A percentile compares a stretch with the other conserved stretches of the same genome.
Evolutionary conservation across 1,139 yeast species (phyloP).

Genomic region (Lodderomyces oxycetoniae): DNA sequence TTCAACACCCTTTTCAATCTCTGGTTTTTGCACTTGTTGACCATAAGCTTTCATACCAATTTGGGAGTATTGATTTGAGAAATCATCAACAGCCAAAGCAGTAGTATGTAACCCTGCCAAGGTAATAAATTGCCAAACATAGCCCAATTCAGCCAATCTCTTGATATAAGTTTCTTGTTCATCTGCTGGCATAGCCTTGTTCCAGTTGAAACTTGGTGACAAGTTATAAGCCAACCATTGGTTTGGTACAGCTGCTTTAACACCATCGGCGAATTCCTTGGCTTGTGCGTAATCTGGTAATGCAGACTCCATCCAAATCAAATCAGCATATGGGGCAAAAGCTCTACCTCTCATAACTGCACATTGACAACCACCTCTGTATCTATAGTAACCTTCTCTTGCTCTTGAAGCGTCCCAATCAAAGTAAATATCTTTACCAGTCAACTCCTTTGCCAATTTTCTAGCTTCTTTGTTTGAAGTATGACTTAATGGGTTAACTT

Average conservation of each 20-base stretch:
- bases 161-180: conserved; percentile 90
- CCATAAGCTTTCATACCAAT: conserved; percentile 97
- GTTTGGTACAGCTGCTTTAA: conserved; percentile 72
- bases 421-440: conserved; percentile 83
- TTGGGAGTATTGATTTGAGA: conserved; percentile 71
- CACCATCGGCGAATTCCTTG: conserved; percentile 90
- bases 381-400: conserved; percentile 96
- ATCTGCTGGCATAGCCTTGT: conserved; percentile 79
- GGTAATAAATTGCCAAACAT: conserved; percentile 97
- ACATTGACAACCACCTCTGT: conserved; percentile 95
- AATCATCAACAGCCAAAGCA: conserved; percentile 85
- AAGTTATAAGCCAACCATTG: conserved; percentile 96
- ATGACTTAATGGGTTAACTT: conserved; percentile 70
- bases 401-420: conserved; percentile 97
- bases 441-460: conserved; percentile 65
- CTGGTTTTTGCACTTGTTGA: conserved; percentile 77
- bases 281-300: conserved; percentile 93
- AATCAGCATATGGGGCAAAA: conserved; percentile 90
- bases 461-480: conserved; percentile 80
- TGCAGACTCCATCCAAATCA: conserved; percentile 99
- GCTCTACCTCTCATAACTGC: conserved; percentile 97
- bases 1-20: conserved; percentile 86
- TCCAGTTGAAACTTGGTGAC: conserved; percentile 98
- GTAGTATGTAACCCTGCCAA: conserved; percentile 96
- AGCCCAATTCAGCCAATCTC: conserved; percentile 85